Base-by-base conservation (phyloP, 2,329 filamentous ascomycete genomes). In the Exophiala spinifera region DNA sequence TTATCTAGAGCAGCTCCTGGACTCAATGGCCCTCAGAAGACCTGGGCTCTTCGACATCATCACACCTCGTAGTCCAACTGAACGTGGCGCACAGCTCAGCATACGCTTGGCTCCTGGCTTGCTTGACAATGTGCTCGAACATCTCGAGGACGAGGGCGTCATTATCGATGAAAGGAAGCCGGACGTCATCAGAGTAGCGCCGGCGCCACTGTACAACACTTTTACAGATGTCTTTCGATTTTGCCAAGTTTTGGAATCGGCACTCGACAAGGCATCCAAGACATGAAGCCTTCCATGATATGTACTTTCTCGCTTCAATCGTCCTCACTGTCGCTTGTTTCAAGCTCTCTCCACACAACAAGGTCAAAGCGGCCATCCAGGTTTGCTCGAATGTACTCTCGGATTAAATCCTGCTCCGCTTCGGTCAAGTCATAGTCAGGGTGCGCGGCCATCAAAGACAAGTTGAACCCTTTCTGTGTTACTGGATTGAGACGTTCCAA, bases 131-230 rank as follows among this genome's bases (percentile, higher is more conserved):
- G 82, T 95, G 2, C 78, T 83, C 55, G 73, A 76, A 40, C 78
- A 77, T 23, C 69, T 96, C 23, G 82, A 88, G 62, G 78, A 81
- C 11, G 79, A 81, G 1, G 88, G 86, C 1, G 84, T 94, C 2
- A 80, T 95, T 1, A 84, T 88, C 34, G 91, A 96, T 67, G 88
- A 94, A 77, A 78, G 91, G 55, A 89, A 88, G 69, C 91, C 91
- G 1, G 85, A 91, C 67, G 91, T 96, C 14, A 85, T 96, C 47
- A 78, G 91, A 1, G 84, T 95, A 1, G 89, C 91, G 1, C 91
- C 91, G 1, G 86, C 88, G 39, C 90, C 91, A 7, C 69, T 96
- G 61, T 96, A 95, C 72, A 92, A 92, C 65, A 83, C 81, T 0
- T 95, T 88, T 67, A 76, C 78, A 55, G 91, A 96, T 63, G 84